Evolutionary conservation across 2,329 filamentous ascomycete genomes (phyloP).

Genomic region (Emergomyces pasteurianus): DNA sequence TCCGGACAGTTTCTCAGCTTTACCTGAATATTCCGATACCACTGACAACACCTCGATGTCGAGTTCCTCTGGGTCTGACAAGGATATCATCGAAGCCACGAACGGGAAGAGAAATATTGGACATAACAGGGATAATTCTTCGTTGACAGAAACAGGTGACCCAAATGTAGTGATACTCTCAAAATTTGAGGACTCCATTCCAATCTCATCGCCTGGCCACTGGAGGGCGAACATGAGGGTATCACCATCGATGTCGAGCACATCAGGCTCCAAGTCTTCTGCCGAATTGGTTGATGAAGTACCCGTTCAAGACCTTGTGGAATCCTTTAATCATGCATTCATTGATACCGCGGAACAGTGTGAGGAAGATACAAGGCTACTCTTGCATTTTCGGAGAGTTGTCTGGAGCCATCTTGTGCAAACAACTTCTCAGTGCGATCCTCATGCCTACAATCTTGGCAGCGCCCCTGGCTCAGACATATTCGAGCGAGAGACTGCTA

Average conservation of each 20-base stretch:
- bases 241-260: slow-evolving; percentile 24
- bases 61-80: slow-evolving; percentile 5
- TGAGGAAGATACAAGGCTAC: slow-evolving; percentile 23
- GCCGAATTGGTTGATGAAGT: slow-evolving; percentile 15
- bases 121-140: slow-evolving; percentile 8
- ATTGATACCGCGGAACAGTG: slow-evolving; percentile 12
- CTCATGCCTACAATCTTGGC: slow-evolving; percentile 14
- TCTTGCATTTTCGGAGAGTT: slow-evolving; percentile 29
- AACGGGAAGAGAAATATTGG: slow-evolving; percentile 19
- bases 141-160: slow-evolving; percentile 20
- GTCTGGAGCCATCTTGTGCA: slow-evolving; percentile 32
- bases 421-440: slow-evolving; percentile 14
- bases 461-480: slow-evolving; percentile 27
- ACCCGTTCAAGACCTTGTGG: slow-evolving; percentile 13
- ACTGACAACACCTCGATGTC: neutral
- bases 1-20: slow-evolving; percentile 40
- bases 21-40: slow-evolving; percentile 39
- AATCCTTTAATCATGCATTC: slow-evolving; percentile 12
- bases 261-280: slow-evolving; percentile 18
- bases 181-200: slow-evolving; percentile 37
- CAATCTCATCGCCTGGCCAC: slow-evolving; percentile 18
- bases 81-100: slow-evolving; percentile 5
- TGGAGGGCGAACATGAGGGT: slow-evolving; percentile 18
- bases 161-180: slow-evolving; percentile 40
- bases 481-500: slow-evolving; percentile 36